Evolutionary conservation across 805 yeast genomes (phyloP), one percentile per base, ranked within the genome.

Genomic region (Wickerhamiella sergipiensis): DNA sequence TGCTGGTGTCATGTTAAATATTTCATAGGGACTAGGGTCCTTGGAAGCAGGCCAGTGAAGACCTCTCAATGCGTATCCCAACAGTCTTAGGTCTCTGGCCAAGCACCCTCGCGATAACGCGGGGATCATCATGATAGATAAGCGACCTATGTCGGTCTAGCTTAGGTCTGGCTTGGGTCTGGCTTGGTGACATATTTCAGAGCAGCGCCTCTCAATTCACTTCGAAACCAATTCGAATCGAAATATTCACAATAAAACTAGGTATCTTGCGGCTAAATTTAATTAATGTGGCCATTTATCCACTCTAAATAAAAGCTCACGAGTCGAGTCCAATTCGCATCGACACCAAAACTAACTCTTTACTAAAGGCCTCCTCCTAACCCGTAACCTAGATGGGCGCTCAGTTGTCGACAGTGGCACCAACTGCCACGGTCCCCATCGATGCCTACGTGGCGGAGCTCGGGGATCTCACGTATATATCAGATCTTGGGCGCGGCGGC

Each of bases 401-500:
- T 13, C 85, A 84, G 62, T 69, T 90, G 53, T 89, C 97, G 1
- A 71, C 85, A 33, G 68, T 87, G 63, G 85, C 95, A 9, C 96
- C 95, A 12, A 80, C 95, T 2, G 88, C 95, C 2, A 85, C 96
- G 1, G 85, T 90, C 59, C 95, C 95, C 6, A 74, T 88, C 1
- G 87, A 90, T 21, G 89, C 97, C 1, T 90, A 89, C 58, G 77
- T 90, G 26, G 88, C 88, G 60, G 86, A 85, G 43, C 71, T 90
- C 10, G 80, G 79, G 22, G 79, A 80, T 53, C 73, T 84, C 40
- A 90, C 85, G 59, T 90, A 86, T 62, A 73, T 82, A 1, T 78
- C 81, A 50, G 81, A 84, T 43, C 67, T 88, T 45, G 87, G 88
- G 52, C 51, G 58, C 43, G 80, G 88, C 45, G 81, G 94, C 9